Evolutionary conservation across 306 rosid genomes (phyloP), one percentile per base, ranked within the genome.

Genomic region (Dryas alaskensis): DNA sequence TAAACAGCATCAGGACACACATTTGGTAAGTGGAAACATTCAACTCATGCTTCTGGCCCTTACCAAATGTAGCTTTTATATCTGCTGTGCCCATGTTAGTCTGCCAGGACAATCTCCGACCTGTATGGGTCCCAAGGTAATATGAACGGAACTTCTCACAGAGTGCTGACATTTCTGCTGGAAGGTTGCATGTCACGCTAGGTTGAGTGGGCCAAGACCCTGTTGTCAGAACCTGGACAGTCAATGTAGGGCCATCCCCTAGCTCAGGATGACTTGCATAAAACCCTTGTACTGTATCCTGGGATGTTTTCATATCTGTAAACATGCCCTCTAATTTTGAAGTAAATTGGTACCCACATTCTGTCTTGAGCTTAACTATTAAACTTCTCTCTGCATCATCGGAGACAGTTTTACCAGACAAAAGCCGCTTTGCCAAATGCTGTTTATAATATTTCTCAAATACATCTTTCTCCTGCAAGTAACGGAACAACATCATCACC

Each of bases 131-230:
- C 70, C 89, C 85, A 2, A 92, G 98, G 81, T 92, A 92, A 85
- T 87, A 88, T 17, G 89, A 83, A 63, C 87, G 77, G 73, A 92
- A 90, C 79, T 84, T 88, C 80, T 88, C 95, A 4, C 95, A 88
- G 67, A 90, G 86, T n/a, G 75, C 82, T 10, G 87, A 85, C 86
- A 88, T 81, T 66, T 92, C 98, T 51, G 87, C 75, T 0, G 98
- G 96, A 67, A 92, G 91, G 83, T 90, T 88, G 82, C 96, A 90
- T 19, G 95, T 79, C 63, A 81, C 67, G 40, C 83, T 84, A 10
- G 96, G 81, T 79, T 88, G 96, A 60, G 90, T 87, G 61, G 98
- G 98, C 95, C 98, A 92, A 71, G 87, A 90, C 12, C 96, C 96
- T 10, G 89, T 84, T 4, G 96, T 90, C 69, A 90, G 81, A 73